Percentiles rank a stretch among this genome's conserved stretches.
These are phyloP conservation scores for Teunomyces tritomae DNA, from an alignment of 805 yeast genomes.

Conservation along the genomic window DNA sequence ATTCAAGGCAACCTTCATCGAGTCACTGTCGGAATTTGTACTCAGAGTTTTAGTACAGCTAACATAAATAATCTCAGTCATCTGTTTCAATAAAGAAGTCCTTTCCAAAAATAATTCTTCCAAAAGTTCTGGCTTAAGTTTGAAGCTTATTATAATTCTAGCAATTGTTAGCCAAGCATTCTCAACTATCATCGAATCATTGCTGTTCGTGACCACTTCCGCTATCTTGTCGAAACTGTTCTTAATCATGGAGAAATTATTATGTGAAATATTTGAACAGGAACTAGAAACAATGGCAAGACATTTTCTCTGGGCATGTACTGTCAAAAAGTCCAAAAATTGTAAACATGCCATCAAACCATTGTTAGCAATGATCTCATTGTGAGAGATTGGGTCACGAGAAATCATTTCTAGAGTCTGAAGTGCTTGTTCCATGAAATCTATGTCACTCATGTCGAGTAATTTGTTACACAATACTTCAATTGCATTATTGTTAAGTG, in stretches of 20 bases:
- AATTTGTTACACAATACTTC: slow-evolving; percentile 64
- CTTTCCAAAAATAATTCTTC: slow-evolving; percentile 38
- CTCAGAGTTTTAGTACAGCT: slow-evolving; percentile 27
- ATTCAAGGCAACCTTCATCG: slow-evolving; percentile 21
- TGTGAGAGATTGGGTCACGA: slow-evolving; percentile 47
- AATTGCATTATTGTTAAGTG: slow-evolving; percentile 64
- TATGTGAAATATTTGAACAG: slow-evolving; percentile 45
- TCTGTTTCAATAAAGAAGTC: slow-evolving; percentile 18
- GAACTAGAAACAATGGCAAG: slow-evolving; percentile 70
- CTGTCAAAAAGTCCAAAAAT: slow-evolving; percentile 83
- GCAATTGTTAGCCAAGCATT: slow-evolving; percentile 65
- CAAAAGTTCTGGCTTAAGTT: slow-evolving; percentile 39
- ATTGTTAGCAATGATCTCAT: slow-evolving; percentile 53
- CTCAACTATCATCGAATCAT: slow-evolving; percentile 61
- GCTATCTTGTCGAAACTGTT: slow-evolving; percentile 61
- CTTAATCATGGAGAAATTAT: slow-evolving; percentile 47
- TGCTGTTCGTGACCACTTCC: slow-evolving; percentile 50
- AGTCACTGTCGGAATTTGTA: slow-evolving; percentile 10
- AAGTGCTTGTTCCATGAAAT: slow-evolving; percentile 86
- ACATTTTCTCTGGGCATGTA: slow-evolving; percentile 85
- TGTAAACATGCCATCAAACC: slow-evolving; percentile 65
- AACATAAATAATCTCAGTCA: slow-evolving; percentile 20
- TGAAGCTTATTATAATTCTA: slow-evolving; percentile 52
- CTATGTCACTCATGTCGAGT: slow-evolving; percentile 77
- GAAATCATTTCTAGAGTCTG: slow-evolving; percentile 72